phyloP scores from a whole-genome alignment of 192 early-diverging fungal species.

The Lobosporangium transversale region DNA sequence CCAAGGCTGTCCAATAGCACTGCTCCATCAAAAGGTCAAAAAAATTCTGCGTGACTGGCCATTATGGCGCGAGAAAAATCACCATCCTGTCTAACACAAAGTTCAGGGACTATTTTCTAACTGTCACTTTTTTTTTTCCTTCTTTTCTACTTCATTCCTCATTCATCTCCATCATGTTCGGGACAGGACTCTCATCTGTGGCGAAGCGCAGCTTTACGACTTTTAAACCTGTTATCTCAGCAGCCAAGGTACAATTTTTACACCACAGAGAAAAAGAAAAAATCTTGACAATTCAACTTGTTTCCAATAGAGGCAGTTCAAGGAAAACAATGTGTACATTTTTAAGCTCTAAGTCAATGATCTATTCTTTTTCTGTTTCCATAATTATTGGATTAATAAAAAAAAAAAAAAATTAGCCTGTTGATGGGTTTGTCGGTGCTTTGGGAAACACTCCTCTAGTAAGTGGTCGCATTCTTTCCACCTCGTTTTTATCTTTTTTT shows the following conservation, averaged over 20 bases:
- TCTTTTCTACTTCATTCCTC: not conserved
- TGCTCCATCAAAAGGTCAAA: slow-evolving; percentile 1
- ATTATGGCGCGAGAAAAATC: slow-evolving; percentile 28
- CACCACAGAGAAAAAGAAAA: no score
- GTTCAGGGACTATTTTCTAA: not conserved
- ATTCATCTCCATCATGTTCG: slow-evolving; percentile 30
- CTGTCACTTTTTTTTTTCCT: not conserved
- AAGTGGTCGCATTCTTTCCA: slow-evolving; percentile 44
- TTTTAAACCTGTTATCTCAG: slow-evolving; percentile 44
- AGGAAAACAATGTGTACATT: no score
- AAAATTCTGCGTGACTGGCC: slow-evolving; percentile 24
- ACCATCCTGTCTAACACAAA: not conserved
- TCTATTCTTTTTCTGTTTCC: no score
- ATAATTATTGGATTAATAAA: no score
- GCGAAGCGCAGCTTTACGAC: slow-evolving; percentile 26
- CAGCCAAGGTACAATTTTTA: slow-evolving; percentile 29
- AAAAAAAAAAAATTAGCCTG: no score
- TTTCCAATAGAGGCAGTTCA: no score
- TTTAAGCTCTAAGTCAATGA: no score
- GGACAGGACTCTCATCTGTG: slow-evolving; percentile 22
- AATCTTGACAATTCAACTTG: no score
- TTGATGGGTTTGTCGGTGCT: slow-evolving; percentile 81
- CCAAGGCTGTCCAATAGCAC: slow-evolving; percentile 9
- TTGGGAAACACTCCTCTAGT: slow-evolving; percentile 93
- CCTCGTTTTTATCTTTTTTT: not conserved